These are phyloP conservation scores for Nothomitra cinnamomea DNA, from an alignment of 2,329 filamentous ascomycete genomes.

Conservation along the genomic window DNA sequence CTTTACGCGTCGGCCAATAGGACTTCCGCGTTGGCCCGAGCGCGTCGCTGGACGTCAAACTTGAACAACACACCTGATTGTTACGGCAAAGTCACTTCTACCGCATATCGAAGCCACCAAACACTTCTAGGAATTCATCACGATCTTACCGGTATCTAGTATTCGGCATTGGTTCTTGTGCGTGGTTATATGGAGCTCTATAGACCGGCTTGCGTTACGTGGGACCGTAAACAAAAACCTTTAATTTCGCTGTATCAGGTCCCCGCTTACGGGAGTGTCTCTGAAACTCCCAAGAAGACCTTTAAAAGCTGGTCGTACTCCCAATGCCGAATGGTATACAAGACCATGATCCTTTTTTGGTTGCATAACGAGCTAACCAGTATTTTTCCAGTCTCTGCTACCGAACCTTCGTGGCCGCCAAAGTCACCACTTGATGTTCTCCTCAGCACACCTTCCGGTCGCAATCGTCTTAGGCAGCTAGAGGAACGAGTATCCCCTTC, in stretches of 20 bases:
- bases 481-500: conserved; percentile 42
- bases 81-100: too few species aligned
- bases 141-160: too few species aligned
- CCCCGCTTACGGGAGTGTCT: too few species aligned
- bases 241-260: neutral
- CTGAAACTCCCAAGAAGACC: too few species aligned
- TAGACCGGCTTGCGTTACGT: neutral
- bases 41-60: neutral
- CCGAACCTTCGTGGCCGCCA: conserved; percentile 39
- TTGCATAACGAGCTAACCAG: conserved; percentile 9
- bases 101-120: neutral
- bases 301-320: neutral
- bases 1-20: neutral
- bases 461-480: conserved; percentile 54
- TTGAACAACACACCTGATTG: neutral
- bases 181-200: neutral
- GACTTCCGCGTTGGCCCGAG: neutral
- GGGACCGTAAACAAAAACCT: neutral
- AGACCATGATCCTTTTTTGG: conserved; percentile 20
- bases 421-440: conserved; percentile 45
- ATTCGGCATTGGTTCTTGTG: neutral
- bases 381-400: conserved; percentile 21
- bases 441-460: conserved; percentile 58
- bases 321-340: conserved; percentile 1
- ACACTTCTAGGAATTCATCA: too few species aligned